Conservation (phyloP, 2,329 filamentous ascomycete genomes). For the Colletotrichum australisinense region DNA sequence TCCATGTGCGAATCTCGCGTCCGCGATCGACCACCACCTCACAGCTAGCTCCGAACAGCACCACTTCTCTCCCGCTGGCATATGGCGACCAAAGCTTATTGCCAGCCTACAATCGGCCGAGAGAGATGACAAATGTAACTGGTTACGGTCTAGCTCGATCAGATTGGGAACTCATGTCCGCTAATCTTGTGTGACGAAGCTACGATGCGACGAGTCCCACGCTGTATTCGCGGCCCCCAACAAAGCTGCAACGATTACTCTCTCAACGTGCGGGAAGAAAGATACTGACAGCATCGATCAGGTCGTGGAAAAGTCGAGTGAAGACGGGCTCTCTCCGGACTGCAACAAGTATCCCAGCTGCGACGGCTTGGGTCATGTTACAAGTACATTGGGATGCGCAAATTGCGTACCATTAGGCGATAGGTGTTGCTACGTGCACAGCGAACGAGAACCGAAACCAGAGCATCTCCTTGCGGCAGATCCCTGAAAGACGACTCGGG, state of each 20-base stretch:
- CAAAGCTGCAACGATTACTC: not conserved
- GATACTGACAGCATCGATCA: not conserved
- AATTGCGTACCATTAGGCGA: conserved; percentile 27
- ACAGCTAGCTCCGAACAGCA: not conserved
- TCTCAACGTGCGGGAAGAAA: not conserved
- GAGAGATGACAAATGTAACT: conserved; percentile 18
- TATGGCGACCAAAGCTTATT: conserved; percentile 29
- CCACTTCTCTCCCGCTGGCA: conserved; percentile 8
- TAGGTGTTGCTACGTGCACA: conserved; percentile 2
- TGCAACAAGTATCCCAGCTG: conserved; percentile 21
- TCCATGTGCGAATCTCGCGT: conserved; percentile 30
- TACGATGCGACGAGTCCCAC: conserved; percentile 20
- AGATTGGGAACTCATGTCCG: conserved; percentile 32
- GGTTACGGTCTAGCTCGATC: conserved; percentile 18
- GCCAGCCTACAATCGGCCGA: conserved; percentile 27
- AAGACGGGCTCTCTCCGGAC: not conserved
- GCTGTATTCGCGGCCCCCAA: conserved; percentile 7
- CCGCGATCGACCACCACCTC: conserved; percentile 14
- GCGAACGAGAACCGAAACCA: conserved; percentile 22
- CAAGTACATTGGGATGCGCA: conserved; percentile 31
- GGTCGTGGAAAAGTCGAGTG: not conserved
- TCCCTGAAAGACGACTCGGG: conserved; percentile 31
- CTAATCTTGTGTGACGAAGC: conserved; percentile 31
- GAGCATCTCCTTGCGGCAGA: conserved; percentile 18
- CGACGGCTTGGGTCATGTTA: conserved; percentile 24